A percentile compares a stretch with the other conserved stretches of the same genome.
These are phyloP conservation scores for Monosiga brevicollis DNA, from an alignment of 78 protist species.

Conservation along the genomic window DNA sequence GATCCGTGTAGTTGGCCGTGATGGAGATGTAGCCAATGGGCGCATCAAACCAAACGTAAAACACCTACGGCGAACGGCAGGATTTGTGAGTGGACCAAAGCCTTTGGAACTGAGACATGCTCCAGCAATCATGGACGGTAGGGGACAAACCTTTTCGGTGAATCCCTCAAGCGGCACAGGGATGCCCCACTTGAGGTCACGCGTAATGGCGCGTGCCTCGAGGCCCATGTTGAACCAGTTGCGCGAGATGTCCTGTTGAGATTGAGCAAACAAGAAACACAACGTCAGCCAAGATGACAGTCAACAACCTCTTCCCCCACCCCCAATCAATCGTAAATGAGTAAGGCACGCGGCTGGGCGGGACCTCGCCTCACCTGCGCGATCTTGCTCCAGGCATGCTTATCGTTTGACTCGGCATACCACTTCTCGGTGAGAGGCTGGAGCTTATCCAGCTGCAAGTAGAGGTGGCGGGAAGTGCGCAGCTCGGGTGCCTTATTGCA, in stretches of 20 bases:
- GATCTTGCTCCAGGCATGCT: not conserved
- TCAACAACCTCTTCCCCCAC: no score
- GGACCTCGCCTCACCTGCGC: no score
- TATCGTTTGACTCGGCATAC: not conserved
- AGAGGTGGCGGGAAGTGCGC: conserved; percentile 5
- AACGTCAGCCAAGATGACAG: no score
- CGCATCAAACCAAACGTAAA: conserved; percentile 80
- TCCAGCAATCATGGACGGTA: no score
- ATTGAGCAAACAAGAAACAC: no score
- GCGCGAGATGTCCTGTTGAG: conserved; percentile 27
- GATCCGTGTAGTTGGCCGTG: conserved; percentile 61
- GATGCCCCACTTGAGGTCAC: conserved; percentile 85
- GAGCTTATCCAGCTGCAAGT: not conserved
- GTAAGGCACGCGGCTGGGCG: no score
- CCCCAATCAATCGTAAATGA: no score
- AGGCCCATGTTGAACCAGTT: conserved; percentile 53
- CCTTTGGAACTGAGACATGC: no score
- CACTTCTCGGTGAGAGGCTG: not conserved
- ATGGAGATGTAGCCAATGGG: conserved; percentile 73
- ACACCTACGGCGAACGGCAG: no score
- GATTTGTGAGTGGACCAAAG: no score
- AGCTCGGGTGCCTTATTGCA: not conserved
- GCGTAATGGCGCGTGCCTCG: conserved; percentile 73
- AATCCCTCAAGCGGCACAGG: conserved; percentile 61
- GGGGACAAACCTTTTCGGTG: conserved; percentile 45